These are phyloP conservation scores for Parastagonospora avenae DNA, from an alignment of 2,329 filamentous ascomycete species.

Conservation along the genomic window DNA sequence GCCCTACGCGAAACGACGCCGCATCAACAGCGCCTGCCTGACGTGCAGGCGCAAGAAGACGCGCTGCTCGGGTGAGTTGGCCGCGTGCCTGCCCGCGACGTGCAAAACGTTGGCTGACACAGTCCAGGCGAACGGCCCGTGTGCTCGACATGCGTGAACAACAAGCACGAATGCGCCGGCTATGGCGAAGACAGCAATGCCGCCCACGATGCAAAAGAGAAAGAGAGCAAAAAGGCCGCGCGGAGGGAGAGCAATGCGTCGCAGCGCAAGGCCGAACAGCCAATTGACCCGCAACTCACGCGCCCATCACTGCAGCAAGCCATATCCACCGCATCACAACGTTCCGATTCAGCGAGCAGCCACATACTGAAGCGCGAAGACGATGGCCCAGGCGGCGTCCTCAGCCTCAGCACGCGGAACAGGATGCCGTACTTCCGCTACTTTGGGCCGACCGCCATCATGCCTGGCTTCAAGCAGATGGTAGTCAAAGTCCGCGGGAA, in stretches of 20 bases:
- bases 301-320: conserved; percentile 31
- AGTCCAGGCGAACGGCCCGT: conserved; percentile 45
- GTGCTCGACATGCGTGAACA: conserved; percentile 54
- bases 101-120: conserved; percentile 25
- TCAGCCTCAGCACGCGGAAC: conserved; percentile 59
- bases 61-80: conserved; percentile 53
- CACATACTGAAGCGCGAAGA: conserved; percentile 27
- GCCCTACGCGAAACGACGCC: conserved; percentile 48
- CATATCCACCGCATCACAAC: conserved; percentile 23
- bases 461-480: conserved; percentile 93
- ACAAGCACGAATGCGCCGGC: conserved; percentile 55
- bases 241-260: conserved; percentile 22
- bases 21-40: conserved; percentile 52
- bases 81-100: conserved; percentile 43
- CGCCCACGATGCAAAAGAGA: conserved; percentile 19
- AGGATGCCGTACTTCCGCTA: conserved; percentile 88
- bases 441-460: conserved; percentile 88
- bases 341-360: conserved; percentile 26
- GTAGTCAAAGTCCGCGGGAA: conserved; percentile 75
- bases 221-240: conserved; percentile 25
- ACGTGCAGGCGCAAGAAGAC: conserved; percentile 58
- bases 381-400: conserved; percentile 13
- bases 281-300: conserved; percentile 30
- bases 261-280: conserved; percentile 20
- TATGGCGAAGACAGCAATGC: conserved; percentile 48